Evolutionary conservation across 2,329 filamentous ascomycete species (phyloP).

Genomic region (Paracorniculantispora psalliotae): DNA sequence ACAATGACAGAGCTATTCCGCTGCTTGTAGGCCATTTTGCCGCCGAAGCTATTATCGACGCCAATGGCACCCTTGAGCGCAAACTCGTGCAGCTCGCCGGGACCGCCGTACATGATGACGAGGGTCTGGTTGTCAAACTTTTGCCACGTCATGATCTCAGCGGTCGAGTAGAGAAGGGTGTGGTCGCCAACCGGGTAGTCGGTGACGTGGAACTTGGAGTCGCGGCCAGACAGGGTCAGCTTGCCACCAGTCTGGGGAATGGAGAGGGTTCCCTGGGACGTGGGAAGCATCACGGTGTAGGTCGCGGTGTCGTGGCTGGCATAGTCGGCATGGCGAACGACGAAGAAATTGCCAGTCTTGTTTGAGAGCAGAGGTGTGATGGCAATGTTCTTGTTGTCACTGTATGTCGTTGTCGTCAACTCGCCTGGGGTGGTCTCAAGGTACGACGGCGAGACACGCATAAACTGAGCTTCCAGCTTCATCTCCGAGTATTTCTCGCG

Average conservation of each 20-base stretch:
- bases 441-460: constrained; percentile 67
- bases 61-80: constrained; percentile 34
- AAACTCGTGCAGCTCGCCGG: constrained; percentile 59
- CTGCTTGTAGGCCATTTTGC: constrained; percentile 22
- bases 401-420: constrained; percentile 47
- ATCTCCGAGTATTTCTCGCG: constrained; percentile 76
- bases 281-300: constrained; percentile 61
- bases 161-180: constrained; percentile 61
- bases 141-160: constrained; percentile 68
- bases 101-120: constrained; percentile 59
- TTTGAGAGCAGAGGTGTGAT: constrained; percentile 58
- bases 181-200: constrained; percentile 60
- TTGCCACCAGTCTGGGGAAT: constrained; percentile 55
- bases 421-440: constrained; percentile 53
- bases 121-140: constrained; percentile 54
- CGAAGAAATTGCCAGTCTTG: constrained; percentile 55
- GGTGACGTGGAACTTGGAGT: constrained; percentile 63
- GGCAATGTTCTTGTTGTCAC: constrained; percentile 45
- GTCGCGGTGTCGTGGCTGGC: constrained; percentile 49
- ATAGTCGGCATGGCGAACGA: constrained; percentile 63
- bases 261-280: constrained; percentile 49
- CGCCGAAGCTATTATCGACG: constrained; percentile 21
- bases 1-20: constrained; percentile 21
- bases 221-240: constrained; percentile 55
- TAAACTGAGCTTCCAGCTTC: constrained; percentile 71